Base-by-base conservation (phyloP, 2,329 filamentous ascomycete species). In the Neofusicoccum kwambonambiense region DNA sequence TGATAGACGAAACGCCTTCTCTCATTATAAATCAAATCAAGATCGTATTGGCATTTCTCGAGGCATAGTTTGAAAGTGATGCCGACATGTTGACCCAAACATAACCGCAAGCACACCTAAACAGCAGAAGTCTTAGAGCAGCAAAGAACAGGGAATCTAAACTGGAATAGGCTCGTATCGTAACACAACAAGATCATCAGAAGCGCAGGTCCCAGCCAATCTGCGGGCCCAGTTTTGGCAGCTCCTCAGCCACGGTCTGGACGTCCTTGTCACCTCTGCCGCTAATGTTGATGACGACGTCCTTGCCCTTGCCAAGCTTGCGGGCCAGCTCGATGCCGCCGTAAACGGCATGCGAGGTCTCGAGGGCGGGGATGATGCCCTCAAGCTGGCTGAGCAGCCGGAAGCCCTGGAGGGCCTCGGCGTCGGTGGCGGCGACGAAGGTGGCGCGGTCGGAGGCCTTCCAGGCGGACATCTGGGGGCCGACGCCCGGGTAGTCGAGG, bases 211-310 rank as follows among this genome's bases (percentile, higher is more conserved):
- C 86, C 86, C 87, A 89, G 50, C 84, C 92, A 78, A 98, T 98
- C 82, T 90, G 83, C 7, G 94, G 94, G 0, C 94, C 94, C 67
- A 98, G 78, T 70, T 85, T 90, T 17, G 95, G 94, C 74, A 98
- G 80, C 80, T 96, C 92, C 74, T 98, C 95, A 0, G 95, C 95
- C 61, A 99, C 94, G 72, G 91, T 96, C 86, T 99, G 93, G 66
- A 99, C 95, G 75, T 99, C 95, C 87, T 99, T 99, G 79, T 99
- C 95, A 68, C 95, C 95, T 70, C 95, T 84, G 6, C 95, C 95
- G 74, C 91, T 96, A 44, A 99, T 78, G 79, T 94, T 97, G 68
- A 99, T 93, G 65, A 99, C 94, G 35, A 99, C 81, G 73, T 98
- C 92, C 80, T 97, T 82, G 58, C 87, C 93, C 81, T 92, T 91